Evolutionary conservation across 2,329 filamentous ascomycete genomes (phyloP).

Genomic region (Thielaviopsis euricoi): DNA sequence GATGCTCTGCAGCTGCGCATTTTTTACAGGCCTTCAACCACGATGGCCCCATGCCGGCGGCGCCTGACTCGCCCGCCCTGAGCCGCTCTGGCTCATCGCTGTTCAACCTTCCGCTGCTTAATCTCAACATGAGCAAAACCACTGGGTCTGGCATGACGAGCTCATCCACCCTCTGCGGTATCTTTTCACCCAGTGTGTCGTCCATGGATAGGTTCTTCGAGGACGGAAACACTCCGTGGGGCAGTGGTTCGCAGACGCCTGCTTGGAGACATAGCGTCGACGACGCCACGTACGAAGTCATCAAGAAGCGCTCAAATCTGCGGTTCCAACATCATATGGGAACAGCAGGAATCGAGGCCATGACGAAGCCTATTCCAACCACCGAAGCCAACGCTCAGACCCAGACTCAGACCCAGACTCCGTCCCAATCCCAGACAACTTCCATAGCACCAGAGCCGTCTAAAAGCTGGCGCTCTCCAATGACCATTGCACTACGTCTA

Average conservation of each 20-base stretch:
- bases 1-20: conserved; percentile 1
- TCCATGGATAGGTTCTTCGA: conserved; percentile 30
- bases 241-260: conserved; percentile 59
- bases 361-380: neutral
- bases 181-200: conserved; percentile 57
- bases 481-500: conserved; percentile 41
- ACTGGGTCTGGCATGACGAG: conserved; percentile 26
- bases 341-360: neutral
- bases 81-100: conserved; percentile 17
- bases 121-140: conserved; percentile 47
- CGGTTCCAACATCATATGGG: conserved; percentile 3
- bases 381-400: neutral
- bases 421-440: no score
- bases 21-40: conserved; percentile 9
- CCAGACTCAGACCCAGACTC: neutral
- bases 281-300: conserved; percentile 28
- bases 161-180: conserved; percentile 76
- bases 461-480: conserved; percentile 12
- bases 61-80: conserved; percentile 16
- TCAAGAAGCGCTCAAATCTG: conserved; percentile 23
- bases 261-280: conserved; percentile 26
- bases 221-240: conserved; percentile 57
- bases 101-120: conserved; percentile 56
- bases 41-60: conserved; percentile 22
- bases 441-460: neutral